Base-by-base conservation (phyloP, 2,329 filamentous ascomycete genomes). In the Fusarium temperatum region DNA sequence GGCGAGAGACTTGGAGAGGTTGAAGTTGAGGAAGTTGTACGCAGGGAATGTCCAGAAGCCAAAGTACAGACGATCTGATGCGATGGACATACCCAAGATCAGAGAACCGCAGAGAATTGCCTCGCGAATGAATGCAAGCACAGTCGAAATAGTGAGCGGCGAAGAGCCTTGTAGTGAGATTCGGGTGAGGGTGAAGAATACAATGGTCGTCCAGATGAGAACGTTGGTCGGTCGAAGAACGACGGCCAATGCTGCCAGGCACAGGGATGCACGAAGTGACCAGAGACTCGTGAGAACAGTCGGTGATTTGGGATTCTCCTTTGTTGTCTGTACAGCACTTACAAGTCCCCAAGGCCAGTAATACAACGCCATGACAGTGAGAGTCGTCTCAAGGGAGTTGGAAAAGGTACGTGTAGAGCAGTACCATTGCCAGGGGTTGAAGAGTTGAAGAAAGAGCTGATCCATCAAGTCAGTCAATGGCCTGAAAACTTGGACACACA, bases 381-480 rank as follows among this genome's bases (percentile, higher is more conserved):
- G 84, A 2, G 93, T 93, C n/a, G 93, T 94, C 85, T 99, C 96
- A 9, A 98, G 85, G 59, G 92, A 96, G 83, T 99, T 99, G 62
- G 96, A 98, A 79, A 99, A 92, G 2, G 96, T 98, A 53, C 96
- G 89, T 0, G 95, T 96, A 4, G 95, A 96, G 83, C 93, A 96
- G 83, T 96, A 98, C 94, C 94, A 98, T 81, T 98, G 94, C 95
- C 96, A 99, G 12, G 96, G 81, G 61, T 77, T 83, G 63, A 81
- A 78, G 32, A 83, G 76, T 42, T 83, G 80, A 38, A 84, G 79
- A 63, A 83, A 79, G 22, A 84, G 79, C 82, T 84, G 56, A 24
- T 32, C 5, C 39, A 36, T 24, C 35, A 41, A 32, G 39, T 67
- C 48, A 45, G 57, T 12, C n/a, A 20, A 9, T 35, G 7, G 48